phyloP scores from a whole-genome alignment of 2,329 filamentous ascomycete species.

The Elsinoe arachidis region DNA sequence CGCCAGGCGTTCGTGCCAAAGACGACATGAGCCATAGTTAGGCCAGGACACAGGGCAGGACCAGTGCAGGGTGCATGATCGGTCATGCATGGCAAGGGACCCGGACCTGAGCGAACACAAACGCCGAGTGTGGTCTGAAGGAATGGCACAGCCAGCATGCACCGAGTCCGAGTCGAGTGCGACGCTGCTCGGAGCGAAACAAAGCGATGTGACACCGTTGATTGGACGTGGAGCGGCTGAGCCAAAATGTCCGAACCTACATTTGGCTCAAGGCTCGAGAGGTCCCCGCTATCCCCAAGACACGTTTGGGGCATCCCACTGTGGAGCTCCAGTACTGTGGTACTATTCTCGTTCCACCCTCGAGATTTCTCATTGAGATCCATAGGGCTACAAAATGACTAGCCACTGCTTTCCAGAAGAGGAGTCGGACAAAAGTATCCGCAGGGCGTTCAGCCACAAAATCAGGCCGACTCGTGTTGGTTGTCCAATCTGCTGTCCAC shows the following conservation, averaged over 20 bases:
- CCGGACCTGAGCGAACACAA: slow-evolving; percentile 8
- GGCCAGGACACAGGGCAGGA: background rate
- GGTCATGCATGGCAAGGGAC: background rate
- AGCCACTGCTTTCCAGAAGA: background rate
- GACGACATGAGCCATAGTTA: slow-evolving; percentile 10
- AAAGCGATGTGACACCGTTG: slow-evolving; percentile 8
- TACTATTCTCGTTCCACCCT: slow-evolving; percentile 4
- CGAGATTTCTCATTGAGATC: background rate
- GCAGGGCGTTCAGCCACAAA: background rate
- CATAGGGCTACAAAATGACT: background rate
- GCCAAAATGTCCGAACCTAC: background rate
- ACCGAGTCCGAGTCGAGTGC: slow-evolving; percentile 4
- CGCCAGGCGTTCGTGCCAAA: slow-evolving; percentile 6
- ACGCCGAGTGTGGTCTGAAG: background rate
- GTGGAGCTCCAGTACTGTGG: slow-evolving; percentile 2
- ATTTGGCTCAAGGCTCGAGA: slow-evolving; percentile 2
- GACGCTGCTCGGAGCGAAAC: slow-evolving; percentile 2
- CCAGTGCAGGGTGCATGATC: slow-evolving; percentile 10
- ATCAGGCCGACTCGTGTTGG: slow-evolving; percentile 9
- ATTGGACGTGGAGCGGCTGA: slow-evolving; percentile 2
- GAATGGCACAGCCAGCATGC: slow-evolving; percentile 6
- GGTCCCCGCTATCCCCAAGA: background rate
- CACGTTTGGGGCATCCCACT: background rate
- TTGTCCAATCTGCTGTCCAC: background rate
- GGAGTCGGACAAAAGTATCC: background rate